These are phyloP conservation scores for Papiliotrema laurentii DNA, from an alignment of 1,284 basidiomycete species.

Conservation along the genomic window DNA sequence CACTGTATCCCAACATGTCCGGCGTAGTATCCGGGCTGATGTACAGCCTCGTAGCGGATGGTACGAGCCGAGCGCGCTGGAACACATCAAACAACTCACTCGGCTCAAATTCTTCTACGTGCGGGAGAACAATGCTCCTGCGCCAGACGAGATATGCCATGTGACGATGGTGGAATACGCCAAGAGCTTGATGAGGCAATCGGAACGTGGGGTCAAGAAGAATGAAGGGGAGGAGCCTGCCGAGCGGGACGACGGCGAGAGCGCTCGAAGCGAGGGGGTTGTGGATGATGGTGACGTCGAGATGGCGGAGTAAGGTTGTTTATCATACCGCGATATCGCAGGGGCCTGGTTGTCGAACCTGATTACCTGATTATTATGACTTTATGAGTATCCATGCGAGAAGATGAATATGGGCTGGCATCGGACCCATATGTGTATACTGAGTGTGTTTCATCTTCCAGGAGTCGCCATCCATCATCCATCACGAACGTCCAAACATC, in stretches of 20 bases:
- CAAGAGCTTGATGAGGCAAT: slow-evolving; percentile 6
- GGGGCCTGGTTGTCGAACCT: background rate
- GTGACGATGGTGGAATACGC: slow-evolving; percentile 24
- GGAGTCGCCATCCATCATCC: background rate
- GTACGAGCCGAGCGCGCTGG: slow-evolving; percentile 69
- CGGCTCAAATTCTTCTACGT: slow-evolving; percentile 79
- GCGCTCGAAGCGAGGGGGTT: slow-evolving; percentile 1
- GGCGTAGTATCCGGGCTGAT: slow-evolving; percentile 1
- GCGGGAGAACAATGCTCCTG: slow-evolving; percentile 52
- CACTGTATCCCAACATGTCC: background rate
- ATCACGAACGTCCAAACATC: background rate
- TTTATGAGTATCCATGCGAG: background rate
- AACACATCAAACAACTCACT: slow-evolving; percentile 77
- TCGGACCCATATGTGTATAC: too few species aligned
- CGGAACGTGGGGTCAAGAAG: background rate
- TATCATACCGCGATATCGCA: background rate
- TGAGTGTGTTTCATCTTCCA: too few species aligned
- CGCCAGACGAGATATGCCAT: slow-evolving; percentile 22
- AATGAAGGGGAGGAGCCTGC: background rate
- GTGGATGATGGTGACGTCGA: slow-evolving; percentile 6
- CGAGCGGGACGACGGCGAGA: slow-evolving; percentile 5
- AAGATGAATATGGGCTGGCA: too few species aligned
- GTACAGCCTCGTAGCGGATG: slow-evolving; percentile 74
- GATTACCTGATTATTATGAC: background rate
- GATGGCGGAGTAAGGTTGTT: slow-evolving; percentile 1